Conservation (phyloP, 2,329 filamentous ascomycete genomes). For the Fusarium sp. region DNA sequence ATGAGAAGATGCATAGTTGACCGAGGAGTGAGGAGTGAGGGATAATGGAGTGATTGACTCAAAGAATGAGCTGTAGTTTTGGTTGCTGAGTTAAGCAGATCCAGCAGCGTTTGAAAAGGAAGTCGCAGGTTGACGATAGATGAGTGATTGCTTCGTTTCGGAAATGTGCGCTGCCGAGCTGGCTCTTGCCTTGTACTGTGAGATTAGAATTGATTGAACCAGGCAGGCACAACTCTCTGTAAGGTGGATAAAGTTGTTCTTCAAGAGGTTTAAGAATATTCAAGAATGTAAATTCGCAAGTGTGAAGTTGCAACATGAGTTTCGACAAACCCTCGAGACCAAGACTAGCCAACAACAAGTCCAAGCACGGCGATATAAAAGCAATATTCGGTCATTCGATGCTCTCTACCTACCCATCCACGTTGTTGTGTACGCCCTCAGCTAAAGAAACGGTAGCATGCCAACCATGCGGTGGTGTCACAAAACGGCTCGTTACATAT, state of each 20-base stretch:
- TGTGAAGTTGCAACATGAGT: not conserved
- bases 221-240: not conserved
- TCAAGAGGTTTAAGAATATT: not conserved
- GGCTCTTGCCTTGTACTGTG: not conserved
- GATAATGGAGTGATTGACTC: not conserved
- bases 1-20: slow-evolving; percentile 30
- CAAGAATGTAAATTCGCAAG: not conserved
- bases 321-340: not conserved
- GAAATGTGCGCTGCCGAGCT: slow-evolving; percentile 13
- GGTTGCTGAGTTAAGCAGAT: not conserved
- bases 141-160: slow-evolving; percentile 2
- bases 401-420: not conserved
- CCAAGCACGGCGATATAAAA: slow-evolving; percentile 1
- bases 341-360: not conserved
- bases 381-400: not conserved
- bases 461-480: slow-evolving; percentile 14
- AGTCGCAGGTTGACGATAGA: not conserved
- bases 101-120: not conserved
- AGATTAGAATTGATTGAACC: not conserved
- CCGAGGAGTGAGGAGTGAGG: not conserved
- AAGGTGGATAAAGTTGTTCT: too few species aligned
- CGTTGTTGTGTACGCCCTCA: not conserved
- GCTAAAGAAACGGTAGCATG: not conserved
- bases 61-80: not conserved
- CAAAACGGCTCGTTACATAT: slow-evolving; percentile 36